These are phyloP conservation scores for Amanita inopinata DNA, from an alignment of 768 basidiomycete species.

Conservation along the genomic window DNA sequence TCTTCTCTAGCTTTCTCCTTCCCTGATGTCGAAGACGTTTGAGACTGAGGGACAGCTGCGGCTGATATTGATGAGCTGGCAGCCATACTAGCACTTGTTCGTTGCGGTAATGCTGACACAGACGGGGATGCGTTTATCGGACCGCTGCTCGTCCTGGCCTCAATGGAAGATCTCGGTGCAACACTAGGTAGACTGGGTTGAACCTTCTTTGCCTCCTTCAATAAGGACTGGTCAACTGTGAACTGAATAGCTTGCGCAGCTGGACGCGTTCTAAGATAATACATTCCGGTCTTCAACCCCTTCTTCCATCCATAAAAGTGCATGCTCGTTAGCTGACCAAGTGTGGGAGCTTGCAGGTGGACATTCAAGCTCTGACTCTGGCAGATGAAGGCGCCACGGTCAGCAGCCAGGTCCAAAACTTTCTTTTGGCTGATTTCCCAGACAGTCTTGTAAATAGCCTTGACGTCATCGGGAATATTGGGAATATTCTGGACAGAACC, in stretches of 20 bases:
- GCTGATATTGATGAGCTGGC: neutral
- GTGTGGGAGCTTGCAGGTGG: conserved; percentile 80
- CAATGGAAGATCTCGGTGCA: conserved; percentile 16
- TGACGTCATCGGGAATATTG: conserved; percentile 80
- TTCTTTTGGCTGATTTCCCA: conserved; percentile 99
- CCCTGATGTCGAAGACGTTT: conserved; percentile 11
- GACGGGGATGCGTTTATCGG: conserved; percentile 22
- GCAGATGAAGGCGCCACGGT: conserved; percentile 96
- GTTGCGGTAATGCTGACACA: neutral
- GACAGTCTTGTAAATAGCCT: conserved; percentile 99
- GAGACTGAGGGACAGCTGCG: neutral
- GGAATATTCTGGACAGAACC: conserved; percentile 85
- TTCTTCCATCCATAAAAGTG: conserved; percentile 99
- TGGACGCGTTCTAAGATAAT: conserved; percentile 91
- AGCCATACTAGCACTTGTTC: neutral
- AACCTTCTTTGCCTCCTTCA: conserved; percentile 57
- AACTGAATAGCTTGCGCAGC: conserved; percentile 97
- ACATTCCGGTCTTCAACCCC: conserved; percentile 98
- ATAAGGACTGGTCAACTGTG: conserved; percentile 78
- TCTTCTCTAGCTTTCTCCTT: neutral
- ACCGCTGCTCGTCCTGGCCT: conserved; percentile 17
- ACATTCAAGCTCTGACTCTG: conserved; percentile 94
- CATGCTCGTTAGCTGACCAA: conserved; percentile 91
- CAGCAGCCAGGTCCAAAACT: conserved; percentile 95
- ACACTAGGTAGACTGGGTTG: conserved; percentile 24